Evolutionary conservation across 208 protist genomes (phyloP).

Genomic region (Crithidia expoeki): DNA sequence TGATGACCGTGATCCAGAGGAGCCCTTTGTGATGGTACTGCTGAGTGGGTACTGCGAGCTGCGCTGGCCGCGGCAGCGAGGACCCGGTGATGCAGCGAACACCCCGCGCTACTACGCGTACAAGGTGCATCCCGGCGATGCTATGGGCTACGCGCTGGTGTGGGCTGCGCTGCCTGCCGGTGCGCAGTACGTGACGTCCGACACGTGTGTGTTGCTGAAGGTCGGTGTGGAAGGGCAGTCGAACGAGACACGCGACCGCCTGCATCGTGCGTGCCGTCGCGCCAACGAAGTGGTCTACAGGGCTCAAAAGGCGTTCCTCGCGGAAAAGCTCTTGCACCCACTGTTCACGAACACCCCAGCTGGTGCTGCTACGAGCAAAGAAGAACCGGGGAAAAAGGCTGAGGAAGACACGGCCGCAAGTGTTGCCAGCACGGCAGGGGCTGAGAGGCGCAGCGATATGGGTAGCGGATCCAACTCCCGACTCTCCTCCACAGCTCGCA

Average conservation of each 20-base stretch:
- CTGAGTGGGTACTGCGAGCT: constrained; percentile 42
- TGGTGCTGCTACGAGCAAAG: not conserved
- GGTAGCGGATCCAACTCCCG: not conserved
- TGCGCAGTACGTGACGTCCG: constrained; percentile 58
- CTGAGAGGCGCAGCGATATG: not conserved
- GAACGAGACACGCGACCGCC: constrained; percentile 25
- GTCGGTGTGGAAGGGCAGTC: constrained; percentile 18
- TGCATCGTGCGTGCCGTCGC: constrained; percentile 34
- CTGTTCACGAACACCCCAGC: constrained; percentile 15
- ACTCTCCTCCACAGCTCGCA: not conserved
- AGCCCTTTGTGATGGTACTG: constrained; percentile 39
- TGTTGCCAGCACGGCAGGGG: no score
- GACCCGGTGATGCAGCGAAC: constrained; percentile 34
- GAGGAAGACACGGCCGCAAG: no score
- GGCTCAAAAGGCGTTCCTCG: constrained; percentile 43
- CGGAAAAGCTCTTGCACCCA: constrained; percentile 29
- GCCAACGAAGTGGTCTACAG: constrained; percentile 43
- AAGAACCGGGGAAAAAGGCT: not conserved
- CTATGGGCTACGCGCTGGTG: constrained; percentile 55
- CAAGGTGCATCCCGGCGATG: constrained; percentile 57
- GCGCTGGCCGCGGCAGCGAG: constrained; percentile 22
- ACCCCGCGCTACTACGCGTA: constrained; percentile 39
- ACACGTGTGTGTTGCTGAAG: constrained; percentile 52
- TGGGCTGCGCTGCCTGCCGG: constrained; percentile 50
- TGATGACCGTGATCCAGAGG: not conserved